Evolutionary conservation across 768 basidiomycete genomes (phyloP).

Genomic region (Russula emetica): DNA sequence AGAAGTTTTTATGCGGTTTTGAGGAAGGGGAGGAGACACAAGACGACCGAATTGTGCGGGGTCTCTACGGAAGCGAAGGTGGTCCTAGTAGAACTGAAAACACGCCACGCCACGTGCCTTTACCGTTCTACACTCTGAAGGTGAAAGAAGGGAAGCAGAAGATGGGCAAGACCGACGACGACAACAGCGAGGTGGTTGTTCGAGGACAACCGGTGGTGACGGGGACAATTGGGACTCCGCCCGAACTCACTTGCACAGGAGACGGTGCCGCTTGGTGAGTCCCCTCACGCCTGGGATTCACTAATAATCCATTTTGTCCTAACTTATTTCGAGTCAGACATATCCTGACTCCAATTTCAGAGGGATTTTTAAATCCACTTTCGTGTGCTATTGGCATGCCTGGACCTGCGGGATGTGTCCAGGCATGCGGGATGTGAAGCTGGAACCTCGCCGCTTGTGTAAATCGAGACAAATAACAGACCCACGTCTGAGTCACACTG

Average conservation of each 20-base stretch:
- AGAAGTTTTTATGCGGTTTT: conserved; percentile 22
- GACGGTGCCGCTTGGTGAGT: not conserved
- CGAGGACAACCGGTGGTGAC: conserved; percentile 21
- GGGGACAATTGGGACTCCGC: conserved; percentile 25
- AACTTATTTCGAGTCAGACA: not conserved
- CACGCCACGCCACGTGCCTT: conserved; percentile 1
- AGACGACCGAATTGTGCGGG: not conserved
- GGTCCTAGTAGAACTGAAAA: conserved; percentile 3
- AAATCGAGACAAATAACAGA: not conserved
- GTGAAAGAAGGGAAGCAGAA: conserved; percentile 5
- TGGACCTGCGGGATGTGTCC: conserved; percentile 1
- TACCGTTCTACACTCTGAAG: conserved; percentile 14
- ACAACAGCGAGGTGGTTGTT: conserved; percentile 27
- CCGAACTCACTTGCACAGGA: conserved; percentile 14
- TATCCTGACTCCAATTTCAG: too few species aligned
- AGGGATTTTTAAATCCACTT: too few species aligned
- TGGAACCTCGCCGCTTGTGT: not conserved
- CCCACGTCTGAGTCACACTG: not conserved
- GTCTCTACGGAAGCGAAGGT: conserved; percentile 7
- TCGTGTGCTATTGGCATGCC: too few species aligned
- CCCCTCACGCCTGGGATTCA: not conserved
- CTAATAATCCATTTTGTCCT: too few species aligned
- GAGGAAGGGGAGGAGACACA: conserved; percentile 10
- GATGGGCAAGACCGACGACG: conserved; percentile 11
- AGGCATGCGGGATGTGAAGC: too few species aligned